These are phyloP conservation scores for Penicillium herquei DNA, from an alignment of 495 filamentous ascomycete genomes.

Conservation along the genomic window DNA sequence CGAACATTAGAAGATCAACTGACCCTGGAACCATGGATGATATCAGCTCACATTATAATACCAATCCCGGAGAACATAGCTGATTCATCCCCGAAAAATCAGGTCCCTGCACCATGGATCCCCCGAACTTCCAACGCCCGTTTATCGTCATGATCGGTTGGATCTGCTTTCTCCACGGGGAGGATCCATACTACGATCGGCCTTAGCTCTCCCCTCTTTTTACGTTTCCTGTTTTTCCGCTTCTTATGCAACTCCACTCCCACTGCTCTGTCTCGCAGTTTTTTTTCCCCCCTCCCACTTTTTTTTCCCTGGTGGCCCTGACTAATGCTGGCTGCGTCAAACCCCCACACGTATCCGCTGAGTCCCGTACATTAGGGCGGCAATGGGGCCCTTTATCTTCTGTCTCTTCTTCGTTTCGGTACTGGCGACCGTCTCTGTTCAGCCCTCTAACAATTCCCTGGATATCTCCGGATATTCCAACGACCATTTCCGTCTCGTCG, in stretches of 20 bases:
- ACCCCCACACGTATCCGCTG: constrained; percentile 31
- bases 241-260: constrained; percentile 22
- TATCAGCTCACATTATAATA: no score
- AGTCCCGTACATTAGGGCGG: constrained; percentile 28
- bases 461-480: constrained; percentile 23
- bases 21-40: no score
- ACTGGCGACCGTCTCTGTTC: constrained; percentile 21
- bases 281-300: constrained; percentile 7
- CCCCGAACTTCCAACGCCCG: constrained; percentile 3
- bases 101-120: constrained; percentile 2
- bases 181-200: constrained; percentile 25
- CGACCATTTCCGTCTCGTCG: constrained; percentile 23
- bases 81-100: no score
- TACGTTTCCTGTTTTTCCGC: constrained; percentile 20
- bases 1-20: no score
- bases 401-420: constrained; percentile 18
- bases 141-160: constrained; percentile 20
- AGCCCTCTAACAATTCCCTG: constrained; percentile 35
- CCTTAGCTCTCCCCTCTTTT: constrained; percentile 28
- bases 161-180: constrained; percentile 22
- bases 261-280: constrained; percentile 1
- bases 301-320: constrained; percentile 9
- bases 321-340: constrained; percentile 30
- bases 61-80: no score
- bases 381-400: constrained; percentile 24